phyloP scores from a whole-genome alignment of 2,329 filamentous ascomycete species.

The Colletotrichum higginsianum region DNA sequence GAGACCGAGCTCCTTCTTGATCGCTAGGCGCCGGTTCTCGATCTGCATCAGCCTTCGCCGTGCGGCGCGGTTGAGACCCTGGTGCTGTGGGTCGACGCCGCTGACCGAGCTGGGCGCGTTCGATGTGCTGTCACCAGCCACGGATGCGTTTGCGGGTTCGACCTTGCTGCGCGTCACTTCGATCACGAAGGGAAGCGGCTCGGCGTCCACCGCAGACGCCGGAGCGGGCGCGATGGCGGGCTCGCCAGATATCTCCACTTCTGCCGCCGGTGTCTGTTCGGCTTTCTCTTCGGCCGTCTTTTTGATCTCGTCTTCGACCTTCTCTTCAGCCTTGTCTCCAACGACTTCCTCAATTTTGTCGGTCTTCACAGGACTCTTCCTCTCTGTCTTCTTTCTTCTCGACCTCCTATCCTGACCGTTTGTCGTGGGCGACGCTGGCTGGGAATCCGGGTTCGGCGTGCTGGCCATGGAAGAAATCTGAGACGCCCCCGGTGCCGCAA shows the following conservation, averaged over 20 bases:
- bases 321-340: conserved; percentile 1
- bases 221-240: conserved; percentile 1
- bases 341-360: not conserved
- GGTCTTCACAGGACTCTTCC: conserved; percentile 35
- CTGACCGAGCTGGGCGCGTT: conserved; percentile 31
- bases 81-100: conserved; percentile 23
- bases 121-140: conserved; percentile 27
- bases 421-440: conserved; percentile 27
- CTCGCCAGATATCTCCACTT: conserved; percentile 23
- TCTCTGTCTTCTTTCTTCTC: conserved; percentile 32
- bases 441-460: conserved; percentile 34
- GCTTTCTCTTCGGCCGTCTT: too few relatives aligned
- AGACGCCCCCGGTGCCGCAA: conserved; percentile 15
- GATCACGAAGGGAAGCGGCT: conserved; percentile 27
- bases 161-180: conserved; percentile 33
- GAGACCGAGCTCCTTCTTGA: conserved; percentile 36
- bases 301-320: not conserved
- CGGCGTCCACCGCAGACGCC: conserved; percentile 12
- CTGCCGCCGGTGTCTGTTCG: conserved; percentile 11
- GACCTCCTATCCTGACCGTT: conserved; percentile 39
- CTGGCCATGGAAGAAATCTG: conserved; percentile 27
- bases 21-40: conserved; percentile 28
- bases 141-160: not conserved
- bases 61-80: conserved; percentile 39
- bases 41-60: conserved; percentile 39